Conservation (phyloP, 805 yeast genomes). For the Ogataea polymorpha region DNA sequence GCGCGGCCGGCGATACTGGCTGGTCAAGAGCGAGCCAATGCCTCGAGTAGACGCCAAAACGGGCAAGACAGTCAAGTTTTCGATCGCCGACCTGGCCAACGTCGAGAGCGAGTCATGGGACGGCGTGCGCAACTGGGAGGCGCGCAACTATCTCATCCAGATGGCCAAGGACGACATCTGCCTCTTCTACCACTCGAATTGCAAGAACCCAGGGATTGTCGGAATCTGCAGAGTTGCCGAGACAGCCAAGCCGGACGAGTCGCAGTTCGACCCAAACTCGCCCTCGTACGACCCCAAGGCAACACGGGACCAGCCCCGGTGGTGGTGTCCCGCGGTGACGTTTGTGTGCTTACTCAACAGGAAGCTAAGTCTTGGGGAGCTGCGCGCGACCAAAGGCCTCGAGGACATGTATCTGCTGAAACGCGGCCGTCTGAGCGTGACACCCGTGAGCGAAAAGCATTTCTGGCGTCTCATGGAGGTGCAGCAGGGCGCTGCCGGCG, state of each 20-base stretch:
- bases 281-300: constrained; percentile 50
- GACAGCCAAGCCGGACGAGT: constrained; percentile 38
- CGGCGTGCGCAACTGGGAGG: constrained; percentile 59
- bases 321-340: constrained; percentile 57
- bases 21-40: constrained; percentile 55
- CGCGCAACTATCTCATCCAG: constrained; percentile 45
- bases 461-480: constrained; percentile 38
- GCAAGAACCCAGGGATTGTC: constrained; percentile 52
- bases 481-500: constrained; percentile 27
- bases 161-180: constrained; percentile 48
- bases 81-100: constrained; percentile 40
- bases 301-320: constrained; percentile 39
- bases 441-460: constrained; percentile 44
- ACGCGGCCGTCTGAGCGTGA: constrained; percentile 50
- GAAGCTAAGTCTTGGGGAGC: constrained; percentile 39
- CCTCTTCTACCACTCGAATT: constrained; percentile 55
- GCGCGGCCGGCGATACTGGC: constrained; percentile 42
- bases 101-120: constrained; percentile 50
- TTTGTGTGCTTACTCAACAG: constrained; percentile 42
- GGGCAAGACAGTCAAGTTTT: constrained; percentile 47
- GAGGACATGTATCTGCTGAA: constrained; percentile 43
- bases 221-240: constrained; percentile 41
- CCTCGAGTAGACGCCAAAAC: constrained; percentile 44
- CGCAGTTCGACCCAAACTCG: constrained; percentile 40
- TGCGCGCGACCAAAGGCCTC: constrained; percentile 34